phyloP scores from a whole-genome alignment of 495 filamentous ascomycete genomes.

The Penicillium samsonianum region DNA sequence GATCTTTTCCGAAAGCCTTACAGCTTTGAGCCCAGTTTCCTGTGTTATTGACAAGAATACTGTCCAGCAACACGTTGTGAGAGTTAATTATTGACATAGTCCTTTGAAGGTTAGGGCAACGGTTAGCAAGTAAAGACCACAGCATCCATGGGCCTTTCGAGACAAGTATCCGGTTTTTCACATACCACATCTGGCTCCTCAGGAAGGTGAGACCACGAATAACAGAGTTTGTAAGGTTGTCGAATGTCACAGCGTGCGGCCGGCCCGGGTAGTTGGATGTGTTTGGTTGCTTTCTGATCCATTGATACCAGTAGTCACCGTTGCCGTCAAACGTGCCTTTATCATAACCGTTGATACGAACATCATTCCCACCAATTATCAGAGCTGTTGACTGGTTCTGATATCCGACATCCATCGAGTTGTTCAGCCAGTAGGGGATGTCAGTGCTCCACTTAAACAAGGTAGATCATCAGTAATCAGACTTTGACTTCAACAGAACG shows the following conservation, averaged over 20 bases:
- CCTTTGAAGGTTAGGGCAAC: slow-evolving; percentile 8
- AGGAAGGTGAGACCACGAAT: slow-evolving; percentile 39
- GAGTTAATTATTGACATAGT: slow-evolving; percentile 39
- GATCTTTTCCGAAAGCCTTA: not conserved
- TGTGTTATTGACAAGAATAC: slow-evolving; percentile 45
- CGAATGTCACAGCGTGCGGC: slow-evolving; percentile 43
- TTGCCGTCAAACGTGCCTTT: slow-evolving; percentile 47
- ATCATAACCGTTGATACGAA: slow-evolving; percentile 41
- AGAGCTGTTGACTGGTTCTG: slow-evolving; percentile 53
- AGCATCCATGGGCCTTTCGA: not conserved
- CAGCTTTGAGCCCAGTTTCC: slow-evolving; percentile 24
- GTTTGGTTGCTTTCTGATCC: slow-evolving; percentile 25
- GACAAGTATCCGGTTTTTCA: not conserved
- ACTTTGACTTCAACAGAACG: not conserved
- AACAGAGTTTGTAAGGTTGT: slow-evolving; percentile 36
- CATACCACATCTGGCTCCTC: slow-evolving; percentile 49
- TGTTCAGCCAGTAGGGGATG: slow-evolving; percentile 48
- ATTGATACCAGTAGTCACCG: slow-evolving; percentile 45
- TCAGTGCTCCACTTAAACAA: slow-evolving; percentile 42
- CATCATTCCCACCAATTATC: slow-evolving; percentile 47
- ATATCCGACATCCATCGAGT: slow-evolving; percentile 46
- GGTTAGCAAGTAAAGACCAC: not conserved
- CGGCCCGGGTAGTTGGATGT: slow-evolving; percentile 46
- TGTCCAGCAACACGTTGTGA: slow-evolving; percentile 35
- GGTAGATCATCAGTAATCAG: not conserved